Base-by-base conservation (phyloP, 495 filamentous ascomycete species). In the Hypomontagnella monticulosa region DNA sequence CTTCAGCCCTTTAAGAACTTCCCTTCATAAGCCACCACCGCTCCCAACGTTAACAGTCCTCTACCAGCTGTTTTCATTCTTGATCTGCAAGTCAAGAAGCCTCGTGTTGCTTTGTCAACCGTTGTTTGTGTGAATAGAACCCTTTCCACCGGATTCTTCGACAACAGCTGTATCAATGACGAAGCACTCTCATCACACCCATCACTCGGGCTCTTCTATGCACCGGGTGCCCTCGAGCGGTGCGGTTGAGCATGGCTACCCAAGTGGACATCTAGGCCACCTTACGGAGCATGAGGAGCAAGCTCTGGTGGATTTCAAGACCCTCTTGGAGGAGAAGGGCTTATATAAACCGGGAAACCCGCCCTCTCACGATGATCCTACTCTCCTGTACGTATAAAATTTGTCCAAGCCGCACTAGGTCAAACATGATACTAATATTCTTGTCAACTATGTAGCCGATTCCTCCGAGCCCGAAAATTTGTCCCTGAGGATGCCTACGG, bases 291-390 rank as follows among this genome's bases (percentile, higher is more conserved):
- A 86, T 56, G 90, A 96, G 73, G 86, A 89, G 66, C 75, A 78
- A 44, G 84, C 85, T 40, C 78, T 96, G 18, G 73, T 69, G 14
- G 79, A 83, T 33, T 96, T 96, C 81, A 94, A 92, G 81, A 63
- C 70, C 2, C 68, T 88, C 40, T 83, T 88, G 55, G 79, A 83
- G 38, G 81, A 90, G 69, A 84, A 87, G 61, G 87, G 84, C 4
- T 81, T 89, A 61, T 95, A 92, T 71, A 83, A 76, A 40, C 81
- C 86, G 1, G 82, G 79, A 1, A 72, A 78, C 38, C 71, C 73
- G 52, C 73, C 89, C 0, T 89, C 87, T 61, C 91, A 93, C 72
- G 90, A 92, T 52, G 92, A 96, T 80, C 87, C 90, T 72, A 93
- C 90, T 4, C 76, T 96, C 66, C 80, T 96, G 90, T 93, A 81